Evolutionary conservation across 768 basidiomycete genomes (phyloP), one percentile per base, ranked within the genome.

Genomic region (Boletellus sp.): DNA sequence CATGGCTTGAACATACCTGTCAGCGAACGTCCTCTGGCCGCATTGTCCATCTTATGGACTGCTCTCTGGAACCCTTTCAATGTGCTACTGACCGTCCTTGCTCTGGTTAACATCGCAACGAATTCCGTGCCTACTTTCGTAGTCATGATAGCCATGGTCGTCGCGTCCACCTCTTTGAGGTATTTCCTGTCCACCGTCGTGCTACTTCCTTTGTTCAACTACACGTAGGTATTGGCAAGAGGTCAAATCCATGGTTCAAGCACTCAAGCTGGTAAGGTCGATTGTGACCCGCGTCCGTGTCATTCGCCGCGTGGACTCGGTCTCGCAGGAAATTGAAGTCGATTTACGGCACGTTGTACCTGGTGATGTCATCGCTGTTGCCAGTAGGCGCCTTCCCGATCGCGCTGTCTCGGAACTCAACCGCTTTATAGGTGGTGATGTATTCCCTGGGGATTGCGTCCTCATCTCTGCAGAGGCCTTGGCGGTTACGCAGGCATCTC

Each of bases 61-160:
- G 70, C 69, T 13, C n/a, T 72, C 15, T 62, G 60, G 59, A 70
- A 72, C 42, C 67, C 68, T 5, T 70, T 70, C 58, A 70, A 70
- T 6, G 45, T 71, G 12, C 58, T 70, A 34, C 45, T 70, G 50
- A 61, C 58, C 7, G 48, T 67, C 39, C 67, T 70, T 9, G 68
- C 68, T 0, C 0, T 62, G 5, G 44, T 71, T 34, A 71, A 66
- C 33, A 56, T 66, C n/a, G 70, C 63, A 13, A 70, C 68, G 15
- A 10, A 61, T 38, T 70, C 70, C 19, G 24, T 62, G 13, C 58
- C 68, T 7, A 70, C 68, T 2, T 70, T 71, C 28, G 54, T 55
- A 9, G 68, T 70, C 40, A 68, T 70, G 68, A 58, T 71, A 33
- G 47, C 54, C 33, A 70, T 70, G 68, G 68, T 71, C 2, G 45